Evolutionary conservation across 2,329 filamentous ascomycete species (phyloP), one percentile per base, ranked within the genome.

Genomic region (Epichloe bromicola): DNA sequence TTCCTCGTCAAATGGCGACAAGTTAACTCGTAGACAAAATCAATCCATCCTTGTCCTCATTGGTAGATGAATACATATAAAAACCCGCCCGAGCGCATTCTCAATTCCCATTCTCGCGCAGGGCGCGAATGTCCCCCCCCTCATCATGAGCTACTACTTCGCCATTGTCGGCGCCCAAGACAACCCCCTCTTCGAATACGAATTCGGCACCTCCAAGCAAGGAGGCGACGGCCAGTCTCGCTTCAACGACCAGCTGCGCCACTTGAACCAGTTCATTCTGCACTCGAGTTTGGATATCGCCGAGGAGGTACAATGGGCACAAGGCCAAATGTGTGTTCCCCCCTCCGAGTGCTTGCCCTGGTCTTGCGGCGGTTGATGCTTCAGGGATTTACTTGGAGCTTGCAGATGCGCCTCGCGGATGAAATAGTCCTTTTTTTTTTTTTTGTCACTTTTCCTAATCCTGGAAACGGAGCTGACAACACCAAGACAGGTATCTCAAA

Each of bases 221-320:
- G 90, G 91, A 70, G 91, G 91, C 65, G 93, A 97, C 74, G 93
- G 93, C 60, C 76, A 89, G 65, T 80, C 91, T 54, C 86, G 87
- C 63, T 97, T 96, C 74, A 81, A 79, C 53, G 87, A 95, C 57
- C 84, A 94, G 62, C 86, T 91, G 50, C 83, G 88, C 56, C 88
- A 95, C 67, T 85, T 96, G 76, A 96, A 96, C 72, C 93, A 96
- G 68, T 97, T 98, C 73, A 88, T 97, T 64, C 82, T 95, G 34
- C 91, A 98, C 72, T 90, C 88, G 59, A 87, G 87, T 58, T 74
- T 98, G 52, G 93, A 98, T 67, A 88, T 97, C 44, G 86, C 95
- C 48, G 93, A 98, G 71, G 93, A 98, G 69, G 82, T 91, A 33
- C 93, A 97, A 71, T 98, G 93, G 91, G 85, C 82, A 6, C 87